These are phyloP conservation scores for Cokeromyces recurvatus DNA, from an alignment of 371 early-diverging fungal species.

Conservation along the genomic window DNA sequence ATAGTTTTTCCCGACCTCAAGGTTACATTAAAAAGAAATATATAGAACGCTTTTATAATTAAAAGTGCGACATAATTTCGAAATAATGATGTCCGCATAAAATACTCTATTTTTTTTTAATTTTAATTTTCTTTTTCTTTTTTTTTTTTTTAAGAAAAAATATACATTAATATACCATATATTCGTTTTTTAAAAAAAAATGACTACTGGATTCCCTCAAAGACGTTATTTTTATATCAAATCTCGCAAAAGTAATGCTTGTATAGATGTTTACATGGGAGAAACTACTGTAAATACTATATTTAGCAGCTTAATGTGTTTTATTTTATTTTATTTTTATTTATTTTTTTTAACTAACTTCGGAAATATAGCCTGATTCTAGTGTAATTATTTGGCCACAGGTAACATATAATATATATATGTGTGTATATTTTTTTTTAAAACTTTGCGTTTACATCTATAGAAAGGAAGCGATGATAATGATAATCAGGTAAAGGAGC, in stretches of 20 bases:
- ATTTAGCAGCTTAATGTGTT: no score
- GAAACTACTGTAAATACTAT: constrained; percentile 18
- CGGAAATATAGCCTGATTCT: constrained; percentile 27
- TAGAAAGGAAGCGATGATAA: constrained; percentile 37
- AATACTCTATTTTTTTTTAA: no score
- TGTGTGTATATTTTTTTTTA: neutral
- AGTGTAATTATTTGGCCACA: constrained; percentile 44
- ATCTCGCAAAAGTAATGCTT: constrained; percentile 7
- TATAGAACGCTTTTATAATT: no score
- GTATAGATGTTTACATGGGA: constrained; percentile 25
- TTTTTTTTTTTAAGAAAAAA: no score
- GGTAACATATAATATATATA: constrained; percentile 15
- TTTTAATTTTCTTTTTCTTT: no score
- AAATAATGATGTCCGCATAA: no score
- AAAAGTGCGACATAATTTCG: no score
- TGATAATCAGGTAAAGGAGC: constrained; percentile 31
- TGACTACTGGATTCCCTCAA: constrained; percentile 18
- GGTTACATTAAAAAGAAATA: no score
- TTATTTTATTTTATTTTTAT: no score
- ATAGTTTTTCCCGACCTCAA: no score
- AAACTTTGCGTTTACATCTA: neutral
- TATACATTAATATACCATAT: no score
- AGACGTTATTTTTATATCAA: constrained; percentile 21
- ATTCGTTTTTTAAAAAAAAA: no score
- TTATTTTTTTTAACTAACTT: neutral